Evolutionary conservation across 106 monocot species (phyloP), one percentile per base, ranked within the genome.

Genomic region (Apostasia ramifera): DNA sequence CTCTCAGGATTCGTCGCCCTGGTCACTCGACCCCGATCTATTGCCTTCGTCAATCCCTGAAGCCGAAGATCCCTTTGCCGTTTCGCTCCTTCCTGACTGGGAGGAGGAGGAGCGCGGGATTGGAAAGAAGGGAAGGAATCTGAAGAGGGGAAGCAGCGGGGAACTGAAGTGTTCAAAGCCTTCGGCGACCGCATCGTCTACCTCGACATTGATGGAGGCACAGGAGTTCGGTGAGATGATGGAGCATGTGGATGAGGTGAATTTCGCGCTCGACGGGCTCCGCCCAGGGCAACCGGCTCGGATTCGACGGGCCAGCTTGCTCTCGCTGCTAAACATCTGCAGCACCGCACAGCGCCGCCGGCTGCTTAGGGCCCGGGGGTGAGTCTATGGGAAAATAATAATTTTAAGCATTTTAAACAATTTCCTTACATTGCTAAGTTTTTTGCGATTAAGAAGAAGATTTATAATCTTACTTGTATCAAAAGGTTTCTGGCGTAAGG

Each of bases 201-300:
- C 89, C 51, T 71, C 95, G 58, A 89, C 91, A 43, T 59, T 97
- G 70, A 88, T 97, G 95, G 95, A 97, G 82, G 86, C 92, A 53
- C 86, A 92, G 82, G 95, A 97, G 79, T 89, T 79, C 51, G 95
- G 95, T 70, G 95, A 97, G 84, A 97, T 97, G 95, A 97, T 97
- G 95, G 95, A 92, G 75, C 86, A 87, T 67, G 85, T 85, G 1
- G 97, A 98, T 63, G 97, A 98, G 78, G 97, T 90, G 6, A 87
- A 87, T 74, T 98, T 90, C 59, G 89, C 97, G 3, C 77, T 98
- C 10, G 97, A 92, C 40, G 97, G 97, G 69, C 64, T 98, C 66
- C 81, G 91, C 61, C 71, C 67, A 47, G 74, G 87, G 49, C 86
- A 89, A 73, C 86, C 89, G 6, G 66, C 57, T 62, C 76, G 97